Conservation (phyloP, 106 monocot genomes). For the Dioscorea dumetorum region DNA sequence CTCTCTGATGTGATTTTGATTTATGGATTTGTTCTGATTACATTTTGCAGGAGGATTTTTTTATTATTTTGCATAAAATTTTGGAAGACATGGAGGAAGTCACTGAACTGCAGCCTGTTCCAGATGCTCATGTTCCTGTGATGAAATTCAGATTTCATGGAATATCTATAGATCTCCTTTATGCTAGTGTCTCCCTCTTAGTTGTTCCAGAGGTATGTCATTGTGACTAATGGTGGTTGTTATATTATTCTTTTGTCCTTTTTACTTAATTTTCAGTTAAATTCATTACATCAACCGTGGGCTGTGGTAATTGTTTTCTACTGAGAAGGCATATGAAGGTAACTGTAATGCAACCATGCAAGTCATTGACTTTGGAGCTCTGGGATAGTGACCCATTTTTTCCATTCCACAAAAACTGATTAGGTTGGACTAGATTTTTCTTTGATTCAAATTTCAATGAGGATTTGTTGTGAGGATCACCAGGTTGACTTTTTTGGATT, state of each 20-base stretch:
- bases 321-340: no score
- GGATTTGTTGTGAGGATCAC: no score
- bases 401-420: no score
- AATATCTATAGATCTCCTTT: slow-evolving; percentile 96
- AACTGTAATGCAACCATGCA: no score
- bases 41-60: slow-evolving; percentile 79
- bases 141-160: slow-evolving; percentile 94
- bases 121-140: slow-evolving; percentile 98
- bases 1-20: background rate
- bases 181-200: slow-evolving; percentile 86
- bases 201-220: slow-evolving; percentile 81
- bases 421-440: no score
- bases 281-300: no score
- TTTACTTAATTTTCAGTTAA: background rate
- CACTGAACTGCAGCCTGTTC: slow-evolving; percentile 85
- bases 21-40: background rate
- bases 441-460: no score
- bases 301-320: no score
- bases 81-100: slow-evolving; percentile 76
- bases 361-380: no score
- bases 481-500: no score
- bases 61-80: slow-evolving; percentile 82
- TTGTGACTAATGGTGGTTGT: background rate
- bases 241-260: background rate
- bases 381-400: no score